These are phyloP conservation scores for Viola pubescens DNA, from an alignment of 441 rosid genomes.

Conservation along the genomic window DNA sequence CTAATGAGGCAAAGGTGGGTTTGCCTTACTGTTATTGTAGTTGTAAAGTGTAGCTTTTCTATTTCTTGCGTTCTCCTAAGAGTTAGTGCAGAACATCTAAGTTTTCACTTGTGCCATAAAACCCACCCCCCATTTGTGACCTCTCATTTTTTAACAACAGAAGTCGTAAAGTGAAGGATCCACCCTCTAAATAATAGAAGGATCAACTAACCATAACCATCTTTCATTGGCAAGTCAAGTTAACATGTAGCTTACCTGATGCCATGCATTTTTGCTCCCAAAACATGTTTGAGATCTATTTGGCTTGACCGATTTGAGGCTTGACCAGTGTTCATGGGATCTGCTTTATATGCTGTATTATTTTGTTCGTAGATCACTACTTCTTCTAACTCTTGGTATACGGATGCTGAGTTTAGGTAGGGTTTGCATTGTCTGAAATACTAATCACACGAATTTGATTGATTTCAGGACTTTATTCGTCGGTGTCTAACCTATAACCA, in stretches of 20 bases:
- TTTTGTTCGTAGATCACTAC: neutral
- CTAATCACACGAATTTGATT: neutral
- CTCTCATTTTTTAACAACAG: neutral
- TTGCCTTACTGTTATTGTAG: slow-evolving; percentile 4
- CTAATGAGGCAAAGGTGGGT: slow-evolving; percentile 91
- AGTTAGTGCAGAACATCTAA: neutral
- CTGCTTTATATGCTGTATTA: neutral
- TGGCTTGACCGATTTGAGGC: no score
- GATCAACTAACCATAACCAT: no score
- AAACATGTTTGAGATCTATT: no score
- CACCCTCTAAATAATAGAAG: no score
- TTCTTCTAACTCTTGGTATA: neutral
- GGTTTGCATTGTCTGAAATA: neutral
- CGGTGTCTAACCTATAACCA: slow-evolving; percentile 89
- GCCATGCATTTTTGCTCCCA: no score
- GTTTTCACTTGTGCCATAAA: no score
- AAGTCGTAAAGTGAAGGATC: no score
- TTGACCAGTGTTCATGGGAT: neutral
- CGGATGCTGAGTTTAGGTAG: neutral
- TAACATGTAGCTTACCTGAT: no score
- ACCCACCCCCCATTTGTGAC: neutral
- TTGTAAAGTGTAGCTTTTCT: neutral
- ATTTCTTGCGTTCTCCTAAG: neutral
- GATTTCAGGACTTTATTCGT: slow-evolving; percentile 77
- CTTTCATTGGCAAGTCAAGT: no score